Conservation (phyloP, 2,329 filamentous ascomycete genomes). For the Fusarium guadeloupense region DNA sequence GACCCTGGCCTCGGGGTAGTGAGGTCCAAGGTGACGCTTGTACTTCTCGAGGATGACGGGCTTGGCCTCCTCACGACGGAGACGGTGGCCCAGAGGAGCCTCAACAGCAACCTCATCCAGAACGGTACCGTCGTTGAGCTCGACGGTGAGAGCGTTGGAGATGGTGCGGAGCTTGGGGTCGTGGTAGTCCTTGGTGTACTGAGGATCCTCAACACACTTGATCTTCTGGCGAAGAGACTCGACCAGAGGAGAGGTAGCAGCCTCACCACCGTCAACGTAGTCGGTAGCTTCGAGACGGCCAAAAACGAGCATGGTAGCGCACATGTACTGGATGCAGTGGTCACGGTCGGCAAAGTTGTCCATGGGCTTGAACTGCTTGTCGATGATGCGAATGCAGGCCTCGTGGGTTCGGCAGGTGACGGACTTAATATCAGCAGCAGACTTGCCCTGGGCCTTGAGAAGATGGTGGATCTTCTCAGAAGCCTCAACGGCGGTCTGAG, state of each 20-base stretch:
- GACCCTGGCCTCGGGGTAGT: slow-evolving; percentile 80
- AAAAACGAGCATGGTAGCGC: slow-evolving; percentile 93
- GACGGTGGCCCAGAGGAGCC: slow-evolving; percentile 90
- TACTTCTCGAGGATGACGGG: slow-evolving; percentile 96
- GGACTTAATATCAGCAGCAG: slow-evolving; percentile 89
- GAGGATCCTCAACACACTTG: slow-evolving; percentile 93
- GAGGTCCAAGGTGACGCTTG: slow-evolving; percentile 87
- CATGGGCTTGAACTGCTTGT: slow-evolving; percentile 99
- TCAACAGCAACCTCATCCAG: slow-evolving; percentile 92
- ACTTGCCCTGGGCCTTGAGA: slow-evolving; percentile 86
- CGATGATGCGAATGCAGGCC: slow-evolving; percentile 98
- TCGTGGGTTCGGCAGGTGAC: slow-evolving; percentile 97
- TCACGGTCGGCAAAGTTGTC: slow-evolving; percentile 99
- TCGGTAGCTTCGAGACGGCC: slow-evolving; percentile 92
- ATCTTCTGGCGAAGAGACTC: slow-evolving; percentile 94
- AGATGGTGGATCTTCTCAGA: slow-evolving; percentile 87
- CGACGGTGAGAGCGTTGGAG: slow-evolving; percentile 94
- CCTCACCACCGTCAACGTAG: slow-evolving; percentile 92
- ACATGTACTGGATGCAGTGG: slow-evolving; percentile 99
- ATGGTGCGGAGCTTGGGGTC: slow-evolving; percentile 93
- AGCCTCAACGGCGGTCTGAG: slow-evolving; percentile 96
- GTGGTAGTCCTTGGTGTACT: slow-evolving; percentile 96
- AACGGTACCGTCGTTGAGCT: slow-evolving; percentile 91
- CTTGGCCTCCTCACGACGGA: slow-evolving; percentile 95
- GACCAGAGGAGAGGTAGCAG: slow-evolving; percentile 87